These are phyloP conservation scores for Backusella luteola DNA, from an alignment of 192 early-diverging fungal genomes.

Conservation along the genomic window DNA sequence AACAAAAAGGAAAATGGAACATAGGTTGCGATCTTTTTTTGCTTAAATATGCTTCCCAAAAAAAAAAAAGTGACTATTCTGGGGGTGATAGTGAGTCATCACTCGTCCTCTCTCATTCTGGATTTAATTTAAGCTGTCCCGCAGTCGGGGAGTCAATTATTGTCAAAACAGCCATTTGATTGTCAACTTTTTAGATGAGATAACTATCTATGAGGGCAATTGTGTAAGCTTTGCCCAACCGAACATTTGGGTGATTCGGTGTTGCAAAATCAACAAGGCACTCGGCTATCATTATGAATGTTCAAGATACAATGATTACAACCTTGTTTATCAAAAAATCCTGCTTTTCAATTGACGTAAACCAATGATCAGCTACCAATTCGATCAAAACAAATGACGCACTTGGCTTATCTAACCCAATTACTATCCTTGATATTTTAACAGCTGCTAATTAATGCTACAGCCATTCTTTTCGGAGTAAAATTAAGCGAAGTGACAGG, in stretches of 20 bases:
- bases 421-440: background rate
- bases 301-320: background rate
- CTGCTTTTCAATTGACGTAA: background rate
- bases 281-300: background rate
- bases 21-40: background rate
- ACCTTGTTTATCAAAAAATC: background rate
- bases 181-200: background rate
- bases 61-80: slow-evolving; percentile 8
- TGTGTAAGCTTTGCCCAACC: background rate
- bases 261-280: background rate
- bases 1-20: slow-evolving; percentile 7
- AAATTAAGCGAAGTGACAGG: background rate
- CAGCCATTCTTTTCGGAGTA: background rate
- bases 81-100: slow-evolving; percentile 7
- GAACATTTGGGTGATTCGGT: background rate
- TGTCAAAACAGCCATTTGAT: background rate
- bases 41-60: slow-evolving; percentile 1
- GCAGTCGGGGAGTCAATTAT: background rate
- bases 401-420: slow-evolving; percentile 5
- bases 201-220: background rate
- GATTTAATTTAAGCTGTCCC: background rate
- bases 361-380: background rate
- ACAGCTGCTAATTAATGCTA: background rate
- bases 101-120: background rate
- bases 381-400: background rate